Base-by-base conservation (phyloP, 495 filamentous ascomycete genomes). In the Penicillium verhagenii region DNA sequence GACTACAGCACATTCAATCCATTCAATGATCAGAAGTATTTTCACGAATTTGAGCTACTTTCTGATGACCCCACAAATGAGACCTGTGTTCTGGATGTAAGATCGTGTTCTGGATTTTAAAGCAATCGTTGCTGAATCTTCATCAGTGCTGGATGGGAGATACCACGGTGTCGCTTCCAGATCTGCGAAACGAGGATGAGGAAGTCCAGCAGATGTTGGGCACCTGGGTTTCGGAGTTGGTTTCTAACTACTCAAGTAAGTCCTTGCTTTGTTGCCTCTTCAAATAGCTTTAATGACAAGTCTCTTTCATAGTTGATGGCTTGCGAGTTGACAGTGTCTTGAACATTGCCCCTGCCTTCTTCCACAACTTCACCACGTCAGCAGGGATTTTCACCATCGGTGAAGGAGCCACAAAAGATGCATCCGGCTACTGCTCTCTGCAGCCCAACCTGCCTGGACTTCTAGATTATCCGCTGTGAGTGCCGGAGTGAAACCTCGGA, bases 251-350 rank as follows among this genome's bases (percentile, higher is more conserved):
- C 61, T 73, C 72, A 29, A 84, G 66, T 67, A 56, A 28, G 39
- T 43, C 18, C 45, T 20, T 16, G 33, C 48, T 39, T 50, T 53
- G 9, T 1, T 57, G 25, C 47, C 25, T 53, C 26, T 48, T 43
- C 24, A 43, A n/a, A 35, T 11, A 2, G 25, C 39, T 39, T 39
- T 38, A 50, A 45, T 58, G 11, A 54, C 21, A 54, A 2, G 37
- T 11, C 45, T 48, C 8, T 6, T 50, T 48, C 35, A 16, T 42
- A 68, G 71, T 91, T 58, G 88, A 92, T 62, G 88, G 85, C 6
- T 72, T 92, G 42, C 81, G 88, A 33, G 75, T 91, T 26, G 88
- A 91, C 63, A 86, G 82, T n/a, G 83, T 79, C 8, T 84, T 83
- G 63, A 82, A 91, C 54, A 82, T 88, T 31, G 73, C 83, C 54